Evolutionary conservation across 148 eudicot genomes (phyloP), one percentile per base, ranked within the genome.

Genomic region (Dianthus caryophyllus): DNA sequence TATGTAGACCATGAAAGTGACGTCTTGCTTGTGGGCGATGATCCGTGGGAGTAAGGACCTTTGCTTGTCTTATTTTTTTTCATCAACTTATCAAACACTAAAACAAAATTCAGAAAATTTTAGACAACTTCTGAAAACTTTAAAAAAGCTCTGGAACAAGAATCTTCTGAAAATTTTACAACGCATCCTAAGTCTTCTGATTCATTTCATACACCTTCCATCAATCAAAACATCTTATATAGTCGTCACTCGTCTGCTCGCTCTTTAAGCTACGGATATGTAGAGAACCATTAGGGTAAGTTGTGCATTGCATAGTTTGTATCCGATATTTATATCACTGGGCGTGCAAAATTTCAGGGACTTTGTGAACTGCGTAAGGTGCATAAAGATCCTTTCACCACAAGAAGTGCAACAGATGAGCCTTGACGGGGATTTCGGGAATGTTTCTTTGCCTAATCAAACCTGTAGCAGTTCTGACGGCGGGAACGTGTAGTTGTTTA

Each of bases 11-110:
- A 86, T 36, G 99, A 94, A 77, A 81, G 71, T 46, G 99, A 94
- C 71, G 96, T 88, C 57, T 74, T 94, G 78, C 90, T 94, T 46
- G 89, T 94, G 59, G 99, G 99, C 6, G 99, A 94, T 73, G 99
- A 94, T 56, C 99, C 99, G 70, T 94, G 99, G 99, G 99, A 94
- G 99, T 94, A 90, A n/a, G n/a, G n/a, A n/a, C n/a, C n/a, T n/a
- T n/a, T n/a, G n/a, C n/a, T n/a, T n/a, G n/a, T n/a, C n/a, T n/a
- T n/a, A n/a, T n/a, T n/a, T n/a, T n/a, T n/a, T n/a, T n/a, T n/a
- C n/a, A n/a, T n/a, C n/a, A n/a, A n/a, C n/a, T n/a, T n/a, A n/a
- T n/a, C n/a, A n/a, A n/a, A n/a, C n/a, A n/a, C n/a, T n/a, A n/a
- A n/a, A n/a, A n/a, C n/a, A n/a, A n/a, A n/a, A n/a, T n/a, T n/a